Conservation (phyloP, 768 basidiomycete species). For the Macrolepiota albuminosa region DNA sequence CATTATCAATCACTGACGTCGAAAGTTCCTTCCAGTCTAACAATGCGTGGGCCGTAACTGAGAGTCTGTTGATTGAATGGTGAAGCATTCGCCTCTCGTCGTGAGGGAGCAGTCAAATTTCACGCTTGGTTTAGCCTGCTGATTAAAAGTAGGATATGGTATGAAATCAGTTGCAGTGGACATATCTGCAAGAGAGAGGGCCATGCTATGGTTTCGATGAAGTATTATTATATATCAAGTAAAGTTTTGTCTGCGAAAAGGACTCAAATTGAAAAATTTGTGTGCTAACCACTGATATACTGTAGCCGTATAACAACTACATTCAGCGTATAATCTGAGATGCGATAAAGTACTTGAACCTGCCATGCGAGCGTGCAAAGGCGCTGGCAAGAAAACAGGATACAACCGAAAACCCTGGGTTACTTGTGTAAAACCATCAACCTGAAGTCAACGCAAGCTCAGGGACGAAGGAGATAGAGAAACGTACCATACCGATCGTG, state of each 20-base stretch:
- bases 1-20: conserved; percentile 40
- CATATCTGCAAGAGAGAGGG: conserved; percentile 15
- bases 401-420: conserved; percentile 1
- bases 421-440: conserved; percentile 29
- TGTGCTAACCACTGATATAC: conserved; percentile 37
- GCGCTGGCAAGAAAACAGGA: background rate
- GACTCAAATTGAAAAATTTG: conserved; percentile 34
- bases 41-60: conserved; percentile 46
- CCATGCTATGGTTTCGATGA: background rate
- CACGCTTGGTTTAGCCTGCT: conserved; percentile 21
- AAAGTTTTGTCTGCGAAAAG: background rate
- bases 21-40: conserved; percentile 50
- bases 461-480: background rate
- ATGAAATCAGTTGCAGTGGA: conserved; percentile 21
- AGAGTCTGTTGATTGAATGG: conserved; percentile 44
- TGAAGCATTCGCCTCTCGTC: conserved; percentile 32
- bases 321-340: background rate
- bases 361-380: background rate
- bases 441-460: background rate
- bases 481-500: conserved; percentile 41
- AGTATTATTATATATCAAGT: background rate
- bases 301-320: background rate
- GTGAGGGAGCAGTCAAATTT: conserved; percentile 24
- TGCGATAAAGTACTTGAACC: background rate
- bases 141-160: conserved; percentile 18